phyloP scores from a whole-genome alignment of 1,284 basidiomycete species.

The Fomitopsis palustris region DNA sequence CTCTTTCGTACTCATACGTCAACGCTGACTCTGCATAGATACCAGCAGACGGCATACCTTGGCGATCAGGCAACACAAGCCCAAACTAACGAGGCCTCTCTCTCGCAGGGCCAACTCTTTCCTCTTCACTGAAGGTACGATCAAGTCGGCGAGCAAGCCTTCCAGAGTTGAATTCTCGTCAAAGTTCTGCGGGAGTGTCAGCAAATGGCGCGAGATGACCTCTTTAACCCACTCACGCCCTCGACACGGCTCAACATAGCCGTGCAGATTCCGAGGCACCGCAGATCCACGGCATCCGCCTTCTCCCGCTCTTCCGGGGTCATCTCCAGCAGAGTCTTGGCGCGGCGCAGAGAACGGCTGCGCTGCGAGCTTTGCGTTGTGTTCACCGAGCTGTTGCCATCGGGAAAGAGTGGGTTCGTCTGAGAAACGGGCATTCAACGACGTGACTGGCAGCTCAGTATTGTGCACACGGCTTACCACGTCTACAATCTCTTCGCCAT shows the following conservation, averaged over 20 bases:
- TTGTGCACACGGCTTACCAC: background rate
- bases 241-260: slow-evolving; percentile 87
- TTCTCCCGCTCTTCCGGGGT: slow-evolving; percentile 48
- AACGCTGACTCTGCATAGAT: background rate
- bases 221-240: slow-evolving; percentile 50
- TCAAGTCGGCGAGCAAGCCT: slow-evolving; percentile 83
- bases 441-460: background rate
- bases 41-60: slow-evolving; percentile 35
- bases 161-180: slow-evolving; percentile 91
- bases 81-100: slow-evolving; percentile 80
- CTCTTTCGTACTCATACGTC: slow-evolving; percentile 39
- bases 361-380: slow-evolving; percentile 6
- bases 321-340: slow-evolving; percentile 33
- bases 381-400: slow-evolving; percentile 1
- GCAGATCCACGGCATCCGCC: slow-evolving; percentile 71
- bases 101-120: slow-evolving; percentile 82
- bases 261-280: slow-evolving; percentile 78
- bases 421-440: background rate
- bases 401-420: background rate
- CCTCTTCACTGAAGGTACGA: slow-evolving; percentile 83
- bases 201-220: background rate
- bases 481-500: slow-evolving; percentile 23
- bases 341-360: background rate
- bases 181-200: slow-evolving; percentile 50
- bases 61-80: slow-evolving; percentile 86